These are phyloP conservation scores for Colletotrichum tabaci DNA, from an alignment of 2,329 filamentous ascomycete genomes.

Conservation along the genomic window DNA sequence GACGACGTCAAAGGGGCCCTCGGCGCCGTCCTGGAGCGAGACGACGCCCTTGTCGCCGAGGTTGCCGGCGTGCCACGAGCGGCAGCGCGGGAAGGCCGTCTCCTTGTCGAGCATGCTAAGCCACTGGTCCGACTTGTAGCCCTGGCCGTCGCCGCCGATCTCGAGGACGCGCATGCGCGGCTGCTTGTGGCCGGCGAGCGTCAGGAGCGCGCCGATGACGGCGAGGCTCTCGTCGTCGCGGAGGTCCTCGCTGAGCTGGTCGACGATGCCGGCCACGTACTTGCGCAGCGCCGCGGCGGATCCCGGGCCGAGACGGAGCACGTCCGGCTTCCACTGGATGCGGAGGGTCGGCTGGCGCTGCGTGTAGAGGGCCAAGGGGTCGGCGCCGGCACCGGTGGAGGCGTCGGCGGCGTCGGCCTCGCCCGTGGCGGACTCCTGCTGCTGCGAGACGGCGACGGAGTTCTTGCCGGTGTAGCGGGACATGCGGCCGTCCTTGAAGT, in stretches of 20 bases:
- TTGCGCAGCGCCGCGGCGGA: no score
- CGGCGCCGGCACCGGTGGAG: no score
- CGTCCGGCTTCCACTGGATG: slow-evolving; percentile 15
- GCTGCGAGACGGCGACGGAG: not conserved
- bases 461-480: no score
- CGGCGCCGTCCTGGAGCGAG: not conserved
- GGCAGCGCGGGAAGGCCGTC: not conserved
- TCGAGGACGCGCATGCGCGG: slow-evolving; percentile 4
- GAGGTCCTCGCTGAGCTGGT: not conserved
- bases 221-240: slow-evolving; percentile 2
- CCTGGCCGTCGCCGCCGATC: not conserved
- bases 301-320: not conserved
- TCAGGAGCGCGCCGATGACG: not conserved
- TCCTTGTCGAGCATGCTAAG: not conserved
- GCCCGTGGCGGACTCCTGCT: not conserved
- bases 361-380: no score
- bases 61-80: not conserved
- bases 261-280: not conserved
- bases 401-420: not conserved
- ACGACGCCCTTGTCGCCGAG: not conserved
- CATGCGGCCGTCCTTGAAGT: no score
- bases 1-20: not conserved
- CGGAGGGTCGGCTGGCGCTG: not conserved
- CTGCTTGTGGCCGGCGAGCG: slow-evolving; percentile 13
- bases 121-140: not conserved